Evolutionary conservation across 257 asterid genomes (phyloP).

Genomic region (Scutellaria galericulata): DNA sequence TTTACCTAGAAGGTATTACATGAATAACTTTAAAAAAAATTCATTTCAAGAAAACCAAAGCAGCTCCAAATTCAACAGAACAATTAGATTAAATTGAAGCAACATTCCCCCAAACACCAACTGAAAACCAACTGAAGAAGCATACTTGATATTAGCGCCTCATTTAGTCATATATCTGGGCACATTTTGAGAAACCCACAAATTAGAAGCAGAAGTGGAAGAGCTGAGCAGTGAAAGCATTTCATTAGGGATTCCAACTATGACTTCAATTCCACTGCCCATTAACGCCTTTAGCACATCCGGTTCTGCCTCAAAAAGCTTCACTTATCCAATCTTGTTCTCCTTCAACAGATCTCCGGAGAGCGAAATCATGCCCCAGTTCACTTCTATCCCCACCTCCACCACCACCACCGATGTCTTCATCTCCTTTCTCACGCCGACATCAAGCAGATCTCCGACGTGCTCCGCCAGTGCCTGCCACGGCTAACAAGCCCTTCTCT

Average conservation of each 20-base stretch:
- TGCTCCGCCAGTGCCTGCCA: too few species aligned
- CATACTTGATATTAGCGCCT: slow-evolving; percentile 80
- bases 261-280: slow-evolving; percentile 88
- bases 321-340: slow-evolving; percentile 74
- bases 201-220: slow-evolving; percentile 66
- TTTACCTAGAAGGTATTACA: too few species aligned
- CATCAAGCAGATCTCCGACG: too few species aligned
- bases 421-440: too few species aligned
- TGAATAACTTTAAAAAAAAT: too few species aligned
- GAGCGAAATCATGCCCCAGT: slow-evolving; percentile 88
- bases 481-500: slow-evolving; percentile 66
- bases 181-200: slow-evolving; percentile 85
- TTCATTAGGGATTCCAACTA: slow-evolving; percentile 92
- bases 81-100: too few species aligned
- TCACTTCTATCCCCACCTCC: slow-evolving; percentile 82
- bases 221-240: slow-evolving; percentile 61
- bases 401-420: too few species aligned
- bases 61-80: too few species aligned
- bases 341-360: slow-evolving; percentile 69
- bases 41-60: too few species aligned
- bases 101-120: too few species aligned
- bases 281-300: slow-evolving; percentile 57
- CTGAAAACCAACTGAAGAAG: too few species aligned
- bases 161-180: slow-evolving; percentile 73
- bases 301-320: slow-evolving; percentile 87